A percentile compares a stretch with the other conserved stretches of the same genome.
Conservation (phyloP, 257 asterid species). For the Nicotiana noctiflora region DNA sequence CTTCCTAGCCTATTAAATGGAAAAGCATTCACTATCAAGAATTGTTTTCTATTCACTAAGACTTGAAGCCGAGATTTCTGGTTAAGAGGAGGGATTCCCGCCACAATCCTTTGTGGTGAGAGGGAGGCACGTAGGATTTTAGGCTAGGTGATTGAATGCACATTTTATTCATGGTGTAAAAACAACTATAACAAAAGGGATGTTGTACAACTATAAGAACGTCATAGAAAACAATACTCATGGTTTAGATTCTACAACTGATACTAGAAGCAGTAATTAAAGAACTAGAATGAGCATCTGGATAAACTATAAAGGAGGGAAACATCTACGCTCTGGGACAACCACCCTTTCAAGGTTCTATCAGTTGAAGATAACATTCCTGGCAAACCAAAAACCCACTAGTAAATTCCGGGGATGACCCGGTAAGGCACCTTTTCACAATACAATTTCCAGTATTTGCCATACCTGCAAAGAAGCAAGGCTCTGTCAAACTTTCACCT, state of each 20-base stretch:
- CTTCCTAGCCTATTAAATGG: too few species aligned
- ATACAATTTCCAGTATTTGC: constrained; percentile 84
- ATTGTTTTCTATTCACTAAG: too few species aligned
- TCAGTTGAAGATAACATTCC: not conserved
- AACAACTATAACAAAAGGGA: not conserved
- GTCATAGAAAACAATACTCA: not conserved
- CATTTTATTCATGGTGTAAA: not conserved
- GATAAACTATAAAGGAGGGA: not conserved
- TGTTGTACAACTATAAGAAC: not conserved
- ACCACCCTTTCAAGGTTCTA: not conserved
- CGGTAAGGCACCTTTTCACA: constrained; percentile 84
- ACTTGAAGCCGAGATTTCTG: too few species aligned
- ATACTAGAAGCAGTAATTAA: not conserved
- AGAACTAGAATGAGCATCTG: not conserved
- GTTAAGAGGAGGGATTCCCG: too few species aligned
- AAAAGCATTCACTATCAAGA: too few species aligned
- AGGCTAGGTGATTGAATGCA: not conserved
- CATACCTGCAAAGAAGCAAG: constrained; percentile 52
- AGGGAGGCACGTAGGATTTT: not conserved
- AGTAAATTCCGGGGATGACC: constrained; percentile 70
- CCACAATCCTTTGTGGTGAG: too few species aligned
- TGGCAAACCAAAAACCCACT: constrained; percentile 11
- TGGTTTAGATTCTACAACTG: not conserved
- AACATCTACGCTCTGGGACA: not conserved
- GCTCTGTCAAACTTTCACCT: constrained; percentile 1